Conservation (phyloP, 768 basidiomycete species). For the Omphalotus guepiniiformis region DNA sequence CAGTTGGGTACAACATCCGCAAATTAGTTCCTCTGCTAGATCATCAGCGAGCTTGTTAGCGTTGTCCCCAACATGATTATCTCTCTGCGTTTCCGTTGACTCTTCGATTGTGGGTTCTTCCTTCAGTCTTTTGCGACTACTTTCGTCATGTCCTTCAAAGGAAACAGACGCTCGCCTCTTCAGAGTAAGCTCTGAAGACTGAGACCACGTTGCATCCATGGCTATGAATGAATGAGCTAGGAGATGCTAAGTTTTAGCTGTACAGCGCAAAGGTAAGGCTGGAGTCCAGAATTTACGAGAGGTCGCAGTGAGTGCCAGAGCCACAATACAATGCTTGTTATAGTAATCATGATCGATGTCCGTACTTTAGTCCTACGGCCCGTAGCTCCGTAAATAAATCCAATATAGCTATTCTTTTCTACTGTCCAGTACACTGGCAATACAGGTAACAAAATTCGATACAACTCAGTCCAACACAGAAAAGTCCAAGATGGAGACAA, state of each 20-base stretch:
- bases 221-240: too few species aligned
- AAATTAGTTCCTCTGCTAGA: slow-evolving; percentile 72
- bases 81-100: slow-evolving; percentile 2
- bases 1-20: slow-evolving; percentile 81
- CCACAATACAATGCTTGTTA: too few species aligned
- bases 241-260: too few species aligned
- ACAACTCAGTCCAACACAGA: neutral
- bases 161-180: slow-evolving; percentile 65
- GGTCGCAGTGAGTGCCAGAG: too few species aligned
- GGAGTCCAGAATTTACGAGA: too few species aligned
- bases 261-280: too few species aligned
- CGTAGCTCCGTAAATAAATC: too few species aligned
- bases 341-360: too few species aligned
- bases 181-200: too few species aligned
- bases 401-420: too few species aligned
- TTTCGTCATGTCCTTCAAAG: slow-evolving; percentile 41
- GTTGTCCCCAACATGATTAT: slow-evolving; percentile 14
- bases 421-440: neutral
- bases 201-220: too few species aligned
- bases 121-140: slow-evolving; percentile 58
- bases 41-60: slow-evolving; percentile 45
- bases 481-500: neutral
- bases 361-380: too few species aligned
- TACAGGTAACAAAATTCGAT: neutral
- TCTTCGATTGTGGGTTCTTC: slow-evolving; percentile 20